Percentiles rank a stretch among this genome's conserved stretches.
Conservation (phyloP, 805 yeast species). For the Kodamaea restingae region DNA sequence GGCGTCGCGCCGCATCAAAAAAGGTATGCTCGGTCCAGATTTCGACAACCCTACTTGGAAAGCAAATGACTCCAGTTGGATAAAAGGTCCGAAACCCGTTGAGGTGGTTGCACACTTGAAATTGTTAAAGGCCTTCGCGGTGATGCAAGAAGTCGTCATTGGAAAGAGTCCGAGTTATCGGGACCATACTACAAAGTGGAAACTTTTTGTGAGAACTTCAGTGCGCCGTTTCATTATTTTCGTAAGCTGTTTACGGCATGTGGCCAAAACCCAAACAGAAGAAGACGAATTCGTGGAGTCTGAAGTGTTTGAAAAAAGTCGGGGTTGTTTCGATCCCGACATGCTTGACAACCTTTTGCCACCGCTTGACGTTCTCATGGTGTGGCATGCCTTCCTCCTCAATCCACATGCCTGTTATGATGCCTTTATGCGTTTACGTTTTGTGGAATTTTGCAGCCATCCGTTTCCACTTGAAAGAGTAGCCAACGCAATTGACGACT, state of each 20-base stretch:
- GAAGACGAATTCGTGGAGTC: background rate
- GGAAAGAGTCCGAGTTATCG: background rate
- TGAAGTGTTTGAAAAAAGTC: background rate
- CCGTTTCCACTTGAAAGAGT: conserved; percentile 19
- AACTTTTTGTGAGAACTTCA: conserved; percentile 20
- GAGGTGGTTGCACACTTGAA: conserved; percentile 23
- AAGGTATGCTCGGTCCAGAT: too few species aligned
- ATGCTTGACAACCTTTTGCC: conserved; percentile 11
- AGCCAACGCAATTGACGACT: conserved; percentile 10
- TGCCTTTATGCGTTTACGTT: conserved; percentile 13
- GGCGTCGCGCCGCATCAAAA: too few species aligned
- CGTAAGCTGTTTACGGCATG: conserved; percentile 14
- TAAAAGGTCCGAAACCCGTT: too few species aligned
- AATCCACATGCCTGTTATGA: conserved; percentile 18
- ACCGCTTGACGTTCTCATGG: conserved; percentile 21
- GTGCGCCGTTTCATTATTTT: conserved; percentile 20
- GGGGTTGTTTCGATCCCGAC: background rate
- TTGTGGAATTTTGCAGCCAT: conserved; percentile 13
- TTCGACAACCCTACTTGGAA: too few species aligned
- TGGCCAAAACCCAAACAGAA: background rate
- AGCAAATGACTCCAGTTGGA: too few species aligned
- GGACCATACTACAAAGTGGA: conserved; percentile 16
- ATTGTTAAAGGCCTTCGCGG: conserved; percentile 19
- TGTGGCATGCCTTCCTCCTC: conserved; percentile 22
- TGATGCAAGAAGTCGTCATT: conserved; percentile 14